Conservation (phyloP, 2,329 filamentous ascomycete genomes). For the Myriosclerotinia duriaeana region DNA sequence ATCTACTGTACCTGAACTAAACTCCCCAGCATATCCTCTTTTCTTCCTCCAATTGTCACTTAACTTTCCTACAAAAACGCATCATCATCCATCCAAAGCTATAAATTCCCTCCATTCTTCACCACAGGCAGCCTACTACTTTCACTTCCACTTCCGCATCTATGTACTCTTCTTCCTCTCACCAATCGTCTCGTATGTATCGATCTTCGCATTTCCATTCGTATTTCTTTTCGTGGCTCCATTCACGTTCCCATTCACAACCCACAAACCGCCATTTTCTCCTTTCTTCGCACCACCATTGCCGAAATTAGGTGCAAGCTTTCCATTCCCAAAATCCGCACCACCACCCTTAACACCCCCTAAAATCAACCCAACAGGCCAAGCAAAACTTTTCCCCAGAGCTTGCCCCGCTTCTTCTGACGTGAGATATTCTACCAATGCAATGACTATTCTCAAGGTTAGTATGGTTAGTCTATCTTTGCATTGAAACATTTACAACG, state of each 20-base stretch:
- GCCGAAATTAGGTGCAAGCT: too few species aligned
- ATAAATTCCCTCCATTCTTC: too few species aligned
- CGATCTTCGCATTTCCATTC: neutral
- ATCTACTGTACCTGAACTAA: too few species aligned
- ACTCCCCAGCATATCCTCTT: too few species aligned
- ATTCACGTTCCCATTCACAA: neutral
- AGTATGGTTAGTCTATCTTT: neutral
- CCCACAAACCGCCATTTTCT: too few species aligned
- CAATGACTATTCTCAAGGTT: constrained; percentile 36
- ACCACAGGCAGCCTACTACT: too few species aligned
- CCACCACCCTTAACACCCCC: neutral
- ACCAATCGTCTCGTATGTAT: neutral
- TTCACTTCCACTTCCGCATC: too few species aligned
- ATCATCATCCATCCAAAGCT: too few species aligned
- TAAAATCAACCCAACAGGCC: constrained; percentile 35
- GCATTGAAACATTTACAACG: neutral
- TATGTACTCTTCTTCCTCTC: neutral
- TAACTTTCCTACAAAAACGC: too few species aligned
- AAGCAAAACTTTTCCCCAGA: constrained; percentile 35
- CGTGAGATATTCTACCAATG: constrained; percentile 41
- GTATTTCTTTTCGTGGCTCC: too few species aligned
- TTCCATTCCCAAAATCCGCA: constrained; percentile 18
- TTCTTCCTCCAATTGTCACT: too few species aligned
- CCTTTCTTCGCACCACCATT: neutral
- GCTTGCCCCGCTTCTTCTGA: constrained; percentile 38